Evolutionary conservation across 2,329 filamentous ascomycete species (phyloP).

Genomic region (Rutstroemia sydowiana): DNA sequence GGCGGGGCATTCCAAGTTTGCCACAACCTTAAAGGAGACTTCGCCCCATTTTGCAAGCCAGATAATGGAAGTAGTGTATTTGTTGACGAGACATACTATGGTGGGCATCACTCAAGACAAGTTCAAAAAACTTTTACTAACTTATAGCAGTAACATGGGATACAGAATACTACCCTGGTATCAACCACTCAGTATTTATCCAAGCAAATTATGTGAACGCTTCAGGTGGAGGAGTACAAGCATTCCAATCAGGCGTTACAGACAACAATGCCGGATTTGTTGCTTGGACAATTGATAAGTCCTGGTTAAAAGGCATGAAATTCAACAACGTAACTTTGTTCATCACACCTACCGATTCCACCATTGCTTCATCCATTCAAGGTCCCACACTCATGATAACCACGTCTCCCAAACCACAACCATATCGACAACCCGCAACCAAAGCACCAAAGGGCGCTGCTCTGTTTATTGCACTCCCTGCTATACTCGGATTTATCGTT

Average conservation of each 20-base stretch:
- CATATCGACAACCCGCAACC: conserved; percentile 17
- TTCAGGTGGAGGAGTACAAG: conserved; percentile 21
- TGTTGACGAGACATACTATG: conserved; percentile 26
- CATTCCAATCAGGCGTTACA: conserved; percentile 22
- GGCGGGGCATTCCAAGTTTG: conserved; percentile 27
- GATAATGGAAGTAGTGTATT: conserved; percentile 26
- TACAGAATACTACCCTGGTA: conserved; percentile 17
- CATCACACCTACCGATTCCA: conserved; percentile 18
- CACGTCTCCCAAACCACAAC: conserved; percentile 14
- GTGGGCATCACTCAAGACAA: conserved; percentile 8
- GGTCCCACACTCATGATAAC: conserved; percentile 24
- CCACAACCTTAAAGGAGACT: conserved; percentile 22
- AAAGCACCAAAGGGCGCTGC: conserved; percentile 19
- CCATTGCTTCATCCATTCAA: conserved; percentile 10
- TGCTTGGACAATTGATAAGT: conserved; percentile 22
- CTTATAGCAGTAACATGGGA: conserved; percentile 28
- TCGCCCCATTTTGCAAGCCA: conserved; percentile 27
- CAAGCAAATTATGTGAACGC: conserved; percentile 26
- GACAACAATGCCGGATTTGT: conserved; percentile 19
- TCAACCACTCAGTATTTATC: conserved; percentile 23
- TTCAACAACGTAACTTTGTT: conserved; percentile 26
- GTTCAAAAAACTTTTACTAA: conserved; percentile 1
- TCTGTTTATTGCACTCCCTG: conserved; percentile 27
- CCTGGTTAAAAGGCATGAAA: conserved; percentile 17
- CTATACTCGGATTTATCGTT: conserved; percentile 22